These are phyloP conservation scores for Alnus glutinosa DNA, from an alignment of 306 rosid species.

Conservation along the genomic window DNA sequence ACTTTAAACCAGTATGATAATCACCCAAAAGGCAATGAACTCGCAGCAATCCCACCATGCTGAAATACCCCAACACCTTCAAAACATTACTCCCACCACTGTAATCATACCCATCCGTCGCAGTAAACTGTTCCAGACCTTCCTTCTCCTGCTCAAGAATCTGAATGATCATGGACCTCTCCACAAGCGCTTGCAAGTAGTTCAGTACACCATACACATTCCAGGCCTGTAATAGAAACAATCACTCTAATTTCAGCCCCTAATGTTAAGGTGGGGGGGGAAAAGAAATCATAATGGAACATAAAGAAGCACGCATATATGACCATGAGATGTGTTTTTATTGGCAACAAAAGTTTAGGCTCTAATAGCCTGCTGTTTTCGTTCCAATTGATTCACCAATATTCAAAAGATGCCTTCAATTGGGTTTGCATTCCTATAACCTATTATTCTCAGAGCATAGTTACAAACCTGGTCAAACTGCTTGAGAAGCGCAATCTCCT, in stretches of 20 bases:
- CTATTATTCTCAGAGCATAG: neutral
- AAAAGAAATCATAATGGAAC: no score
- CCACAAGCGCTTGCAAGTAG: constrained; percentile 92
- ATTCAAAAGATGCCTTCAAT: neutral
- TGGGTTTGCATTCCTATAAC: neutral
- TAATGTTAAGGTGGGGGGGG: neutral
- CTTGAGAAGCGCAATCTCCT: constrained; percentile 74
- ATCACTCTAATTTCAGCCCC: neutral
- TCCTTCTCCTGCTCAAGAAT: constrained; percentile 91
- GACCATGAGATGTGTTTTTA: neutral
- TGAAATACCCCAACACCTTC: constrained; percentile 97
- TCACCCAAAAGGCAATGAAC: constrained; percentile 98
- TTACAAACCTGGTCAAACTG: constrained; percentile 69
- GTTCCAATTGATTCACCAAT: neutral
- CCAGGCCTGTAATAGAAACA: constrained; percentile 67
- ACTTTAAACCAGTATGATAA: constrained; percentile 87
- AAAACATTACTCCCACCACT: constrained; percentile 90
- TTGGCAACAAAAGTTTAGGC: neutral
- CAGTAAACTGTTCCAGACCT: constrained; percentile 82
- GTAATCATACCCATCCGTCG: constrained; percentile 90
- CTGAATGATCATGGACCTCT: constrained; percentile 78
- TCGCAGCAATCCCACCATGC: constrained; percentile 94
- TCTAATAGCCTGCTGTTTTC: neutral
- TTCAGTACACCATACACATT: constrained; percentile 91
- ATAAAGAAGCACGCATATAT: neutral